Evolutionary conservation across 768 basidiomycete genomes (phyloP), one percentile per base, ranked within the genome.

Genomic region (Lactarius tabidus): DNA sequence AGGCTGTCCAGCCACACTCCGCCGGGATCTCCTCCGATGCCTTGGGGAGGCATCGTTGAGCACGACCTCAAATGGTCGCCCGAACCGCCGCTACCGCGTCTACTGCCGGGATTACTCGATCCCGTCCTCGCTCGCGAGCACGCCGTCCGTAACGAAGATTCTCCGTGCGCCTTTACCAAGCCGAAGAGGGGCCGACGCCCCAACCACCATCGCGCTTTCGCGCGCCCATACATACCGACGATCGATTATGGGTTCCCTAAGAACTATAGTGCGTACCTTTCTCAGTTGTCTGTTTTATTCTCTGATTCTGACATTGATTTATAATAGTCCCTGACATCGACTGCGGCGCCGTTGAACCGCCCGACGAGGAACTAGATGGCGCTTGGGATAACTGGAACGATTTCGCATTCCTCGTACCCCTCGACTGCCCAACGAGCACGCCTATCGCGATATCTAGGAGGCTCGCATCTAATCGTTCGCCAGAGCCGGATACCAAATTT

Each of bases 1-100:
- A 17, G 26, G n/a, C 33, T 38, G 35, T 26, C 56, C 4, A 23
- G 56, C 26, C 56, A 33, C 29, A 38, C 56, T 10, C 56, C 56
- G 36, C 56, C 35, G 56, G 56, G 36, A 57, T 57, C 56, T 23
- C 56, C 56, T n/a, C 56, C 56, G 29, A 54, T 54, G 14, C n/a
- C 36, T 56, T 20, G 55, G 6, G 35, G 23, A 39, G 36, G 26
- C 7, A 7, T 23, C 9, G 26, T 28, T 23, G 23, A 26, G 28
- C 57, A 41, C 6, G 14, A 23, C 14, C 26, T 28, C 15, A 29
- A 28, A 9, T 28, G 45, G 17, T 29, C 26, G 12, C 26, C 41
- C 12, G 17, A 38, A 14, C 12, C 29, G 3, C 43, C 59, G 20
- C 31, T 52, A 6, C 48, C 59, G 12, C 48, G 36, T 38, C 33